Evolutionary conservation across 345 rosid genomes (phyloP).

Genomic region (Stellera chamaejasme): DNA sequence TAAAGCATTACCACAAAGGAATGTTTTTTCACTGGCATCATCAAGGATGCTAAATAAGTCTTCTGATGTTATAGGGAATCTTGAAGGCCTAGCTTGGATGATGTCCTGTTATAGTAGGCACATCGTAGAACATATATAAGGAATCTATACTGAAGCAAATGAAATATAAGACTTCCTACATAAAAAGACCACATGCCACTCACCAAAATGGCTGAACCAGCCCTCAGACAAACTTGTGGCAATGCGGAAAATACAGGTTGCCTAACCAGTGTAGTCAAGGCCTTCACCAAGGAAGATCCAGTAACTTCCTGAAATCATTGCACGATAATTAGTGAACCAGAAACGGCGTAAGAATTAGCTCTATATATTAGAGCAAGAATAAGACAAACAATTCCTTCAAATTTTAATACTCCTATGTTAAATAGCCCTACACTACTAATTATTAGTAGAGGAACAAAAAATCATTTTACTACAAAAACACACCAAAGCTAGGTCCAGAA

Average conservation of each 20-base stretch:
- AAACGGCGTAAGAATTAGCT: too few species aligned
- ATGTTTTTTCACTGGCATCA: conserved; percentile 93
- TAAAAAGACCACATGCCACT: conserved; percentile 16
- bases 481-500: too few species aligned
- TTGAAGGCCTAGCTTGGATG: conserved; percentile 54
- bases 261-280: conserved; percentile 49
- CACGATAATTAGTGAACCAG: too few species aligned
- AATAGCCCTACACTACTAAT: too few species aligned
- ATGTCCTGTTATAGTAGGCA: conserved; percentile 50
- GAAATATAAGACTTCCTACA: conserved; percentile 61
- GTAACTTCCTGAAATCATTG: conserved; percentile 42
- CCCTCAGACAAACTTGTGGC: conserved; percentile 64
- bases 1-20: conserved; percentile 55
- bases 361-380: too few species aligned
- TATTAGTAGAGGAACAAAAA: too few species aligned
- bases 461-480: too few species aligned
- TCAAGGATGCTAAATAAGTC: conserved; percentile 81
- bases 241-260: conserved; percentile 60
- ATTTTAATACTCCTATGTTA: too few species aligned
- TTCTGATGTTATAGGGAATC: conserved; percentile 68
- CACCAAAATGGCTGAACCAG: conserved; percentile 87
- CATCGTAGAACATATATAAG: background rate
- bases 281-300: conserved; percentile 56
- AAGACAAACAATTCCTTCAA: too few species aligned
- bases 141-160: conserved; percentile 41